phyloP scores from a whole-genome alignment of 768 basidiomycete species.

The Boletus sp. region DNA sequence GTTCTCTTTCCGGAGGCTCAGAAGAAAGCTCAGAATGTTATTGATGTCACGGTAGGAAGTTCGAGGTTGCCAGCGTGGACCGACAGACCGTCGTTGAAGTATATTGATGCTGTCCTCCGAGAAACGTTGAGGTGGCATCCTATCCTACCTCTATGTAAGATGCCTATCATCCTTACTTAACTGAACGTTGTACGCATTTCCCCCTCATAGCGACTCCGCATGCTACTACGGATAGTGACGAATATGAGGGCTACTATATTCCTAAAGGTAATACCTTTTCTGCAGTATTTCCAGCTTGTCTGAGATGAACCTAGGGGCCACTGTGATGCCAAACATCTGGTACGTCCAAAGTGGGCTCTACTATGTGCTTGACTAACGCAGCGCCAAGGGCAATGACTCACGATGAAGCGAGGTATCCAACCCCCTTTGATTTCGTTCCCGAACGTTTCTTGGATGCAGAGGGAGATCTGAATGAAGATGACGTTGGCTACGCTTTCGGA shows the following conservation, averaged over 20 bases:
- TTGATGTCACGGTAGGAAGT: slow-evolving; percentile 27
- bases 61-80: slow-evolving; percentile 25
- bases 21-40: slow-evolving; percentile 25
- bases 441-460: slow-evolving; percentile 26
- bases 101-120: slow-evolving; percentile 27
- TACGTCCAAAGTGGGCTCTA: slow-evolving; percentile 3
- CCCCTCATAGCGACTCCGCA: slow-evolving; percentile 14
- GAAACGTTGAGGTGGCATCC: slow-evolving; percentile 29
- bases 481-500: slow-evolving; percentile 19
- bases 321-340: slow-evolving; percentile 29
- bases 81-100: slow-evolving; percentile 26
- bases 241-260: slow-evolving; percentile 27
- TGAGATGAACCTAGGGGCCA: slow-evolving; percentile 16
- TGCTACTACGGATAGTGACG: slow-evolving; percentile 17
- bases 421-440: slow-evolving; percentile 32
- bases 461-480: slow-evolving; percentile 24
- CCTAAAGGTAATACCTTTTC: slow-evolving; percentile 18
- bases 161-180: not conserved
- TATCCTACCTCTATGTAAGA: slow-evolving; percentile 23
- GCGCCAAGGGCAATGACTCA: slow-evolving; percentile 32
- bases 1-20: slow-evolving; percentile 29
- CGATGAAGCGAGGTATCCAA: slow-evolving; percentile 31
- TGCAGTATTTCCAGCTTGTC: not conserved
- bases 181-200: not conserved
- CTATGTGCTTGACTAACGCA: not conserved